These are phyloP conservation scores for Aspergillus haitiensis DNA, from an alignment of 495 filamentous ascomycete genomes.

Conservation along the genomic window DNA sequence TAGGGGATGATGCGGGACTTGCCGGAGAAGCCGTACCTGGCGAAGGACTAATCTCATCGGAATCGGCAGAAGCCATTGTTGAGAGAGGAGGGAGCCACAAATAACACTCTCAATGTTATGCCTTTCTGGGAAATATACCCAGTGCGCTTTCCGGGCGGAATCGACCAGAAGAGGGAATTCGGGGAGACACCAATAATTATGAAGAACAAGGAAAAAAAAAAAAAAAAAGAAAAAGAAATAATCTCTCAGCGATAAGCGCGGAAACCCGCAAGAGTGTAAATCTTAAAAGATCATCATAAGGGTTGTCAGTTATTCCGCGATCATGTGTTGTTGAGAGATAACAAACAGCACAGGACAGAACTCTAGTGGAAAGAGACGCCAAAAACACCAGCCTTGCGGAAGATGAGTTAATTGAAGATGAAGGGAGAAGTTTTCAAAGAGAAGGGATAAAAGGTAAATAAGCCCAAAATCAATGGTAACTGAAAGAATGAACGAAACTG, in stretches of 20 bases:
- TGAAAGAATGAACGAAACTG: too few relatives aligned
- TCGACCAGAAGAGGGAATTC: background rate
- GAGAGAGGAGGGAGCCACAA: constrained; percentile 4
- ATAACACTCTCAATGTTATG: background rate
- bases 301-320: constrained; percentile 10
- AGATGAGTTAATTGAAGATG: background rate
- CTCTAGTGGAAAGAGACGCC: constrained; percentile 10
- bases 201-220: background rate
- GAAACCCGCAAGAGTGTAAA: constrained; percentile 18
- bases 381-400: constrained; percentile 14
- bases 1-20: constrained; percentile 34
- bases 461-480: too few relatives aligned
- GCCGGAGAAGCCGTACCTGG: constrained; percentile 29
- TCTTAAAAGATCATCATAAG: constrained; percentile 26
- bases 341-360: background rate
- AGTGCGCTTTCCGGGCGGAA: too few relatives aligned
- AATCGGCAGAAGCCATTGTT: constrained; percentile 35
- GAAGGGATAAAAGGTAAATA: constrained; percentile 2
- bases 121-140: background rate
- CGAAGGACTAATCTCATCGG: constrained; percentile 31
- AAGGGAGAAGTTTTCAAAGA: background rate
- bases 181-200: background rate
- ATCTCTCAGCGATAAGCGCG: constrained; percentile 18
- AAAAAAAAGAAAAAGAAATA: background rate
- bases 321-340: constrained; percentile 1